phyloP scores from a whole-genome alignment of 2,329 filamentous ascomycete genomes.

The Fusarium tuaranense region DNA sequence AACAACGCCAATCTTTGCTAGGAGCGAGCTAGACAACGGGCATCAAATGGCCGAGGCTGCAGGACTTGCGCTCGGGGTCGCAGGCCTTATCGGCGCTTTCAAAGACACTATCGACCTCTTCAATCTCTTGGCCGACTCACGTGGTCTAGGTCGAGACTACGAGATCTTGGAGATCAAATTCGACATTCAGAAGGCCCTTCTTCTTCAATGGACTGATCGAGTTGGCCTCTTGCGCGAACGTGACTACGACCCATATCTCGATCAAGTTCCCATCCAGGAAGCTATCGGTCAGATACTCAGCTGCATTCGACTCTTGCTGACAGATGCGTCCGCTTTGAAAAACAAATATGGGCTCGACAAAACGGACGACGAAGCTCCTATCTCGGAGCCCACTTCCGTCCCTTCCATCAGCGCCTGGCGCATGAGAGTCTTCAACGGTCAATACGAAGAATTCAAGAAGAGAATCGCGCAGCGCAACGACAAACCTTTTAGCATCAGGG shows the following conservation, averaged over 20 bases:
- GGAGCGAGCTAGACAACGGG: background rate
- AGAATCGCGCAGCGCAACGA: background rate
- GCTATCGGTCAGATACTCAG: background rate
- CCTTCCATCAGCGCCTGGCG: background rate
- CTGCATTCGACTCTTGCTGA: background rate
- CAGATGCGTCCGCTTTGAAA: background rate
- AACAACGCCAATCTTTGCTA: background rate
- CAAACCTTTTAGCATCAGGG: background rate
- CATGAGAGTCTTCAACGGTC: background rate
- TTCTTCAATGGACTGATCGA: background rate
- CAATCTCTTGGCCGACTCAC: background rate
- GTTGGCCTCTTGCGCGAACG: background rate
- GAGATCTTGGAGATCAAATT: background rate
- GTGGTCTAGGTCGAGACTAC: background rate
- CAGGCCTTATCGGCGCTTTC: background rate
- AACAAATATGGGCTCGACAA: background rate
- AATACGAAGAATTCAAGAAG: background rate
- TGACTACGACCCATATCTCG: background rate
- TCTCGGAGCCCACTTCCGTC: background rate
- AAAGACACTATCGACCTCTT: background rate
- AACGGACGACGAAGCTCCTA: background rate
- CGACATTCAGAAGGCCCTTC: background rate
- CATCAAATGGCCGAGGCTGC: background rate
- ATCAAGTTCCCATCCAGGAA: background rate
- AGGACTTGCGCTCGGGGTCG: background rate